Conservation (phyloP, 2,329 filamentous ascomycete species). For the Tolypocladium sp. region DNA sequence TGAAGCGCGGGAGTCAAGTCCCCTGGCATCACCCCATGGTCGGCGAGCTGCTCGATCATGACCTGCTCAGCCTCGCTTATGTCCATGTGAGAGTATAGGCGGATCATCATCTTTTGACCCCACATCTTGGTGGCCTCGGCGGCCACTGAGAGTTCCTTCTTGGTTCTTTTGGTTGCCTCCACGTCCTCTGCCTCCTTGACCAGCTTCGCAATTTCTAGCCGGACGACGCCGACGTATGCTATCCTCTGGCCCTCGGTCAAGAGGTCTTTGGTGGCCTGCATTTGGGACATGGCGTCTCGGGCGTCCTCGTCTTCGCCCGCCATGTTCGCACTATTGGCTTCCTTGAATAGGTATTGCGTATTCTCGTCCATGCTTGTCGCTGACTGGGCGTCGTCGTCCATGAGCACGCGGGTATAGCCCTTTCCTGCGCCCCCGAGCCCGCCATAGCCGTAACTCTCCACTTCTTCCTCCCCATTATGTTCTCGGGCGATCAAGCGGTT, state of each 20-base stretch:
- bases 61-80: conserved; percentile 85
- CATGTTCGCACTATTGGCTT: conserved; percentile 49
- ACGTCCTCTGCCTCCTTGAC: conserved; percentile 56
- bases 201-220: conserved; percentile 74
- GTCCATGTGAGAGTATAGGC: conserved; percentile 93
- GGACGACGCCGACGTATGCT: conserved; percentile 86
- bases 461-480: conserved; percentile 63
- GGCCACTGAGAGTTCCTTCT: conserved; percentile 61
- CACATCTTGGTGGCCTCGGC: conserved; percentile 85
- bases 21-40: conserved; percentile 77
- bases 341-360: conserved; percentile 89
- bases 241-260: conserved; percentile 93
- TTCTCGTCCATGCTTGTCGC: conserved; percentile 96
- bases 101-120: conserved; percentile 97
- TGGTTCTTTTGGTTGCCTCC: conserved; percentile 54
- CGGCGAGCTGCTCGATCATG: conserved; percentile 95
- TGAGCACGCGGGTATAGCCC: conserved; percentile 88
- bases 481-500: conserved; percentile 80
- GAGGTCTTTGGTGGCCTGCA: conserved; percentile 92
- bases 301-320: conserved; percentile 73
- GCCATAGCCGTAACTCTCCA: conserved; percentile 57
- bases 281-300: conserved; percentile 77
- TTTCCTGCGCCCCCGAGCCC: conserved; percentile 83
- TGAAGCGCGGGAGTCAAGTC: conserved; percentile 83
- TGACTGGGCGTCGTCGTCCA: conserved; percentile 91